Evolutionary conservation across 768 basidiomycete genomes (phyloP).

Genomic region (Amanita subjunquillea): DNA sequence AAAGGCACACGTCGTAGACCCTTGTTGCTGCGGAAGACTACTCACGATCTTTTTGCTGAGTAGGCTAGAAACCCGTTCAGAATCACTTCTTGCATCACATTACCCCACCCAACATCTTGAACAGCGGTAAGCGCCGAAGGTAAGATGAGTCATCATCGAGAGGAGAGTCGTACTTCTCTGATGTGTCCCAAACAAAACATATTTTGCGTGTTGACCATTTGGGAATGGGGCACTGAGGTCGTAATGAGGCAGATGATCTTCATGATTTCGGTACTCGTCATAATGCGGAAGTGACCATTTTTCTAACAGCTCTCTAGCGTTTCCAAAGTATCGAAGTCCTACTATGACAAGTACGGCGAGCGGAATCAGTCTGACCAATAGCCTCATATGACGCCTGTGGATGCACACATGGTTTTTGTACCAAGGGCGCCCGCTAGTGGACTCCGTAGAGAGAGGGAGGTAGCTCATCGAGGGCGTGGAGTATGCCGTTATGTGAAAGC

Average conservation of each 20-base stretch:
- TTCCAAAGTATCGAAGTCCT: background rate
- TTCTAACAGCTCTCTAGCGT: background rate
- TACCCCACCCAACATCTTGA: constrained; percentile 50
- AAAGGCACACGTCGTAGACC: background rate
- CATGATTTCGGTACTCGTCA: background rate
- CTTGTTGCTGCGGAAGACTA: constrained; percentile 1
- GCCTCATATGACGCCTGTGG: background rate
- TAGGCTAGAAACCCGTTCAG: constrained; percentile 41
- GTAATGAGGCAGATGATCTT: background rate
- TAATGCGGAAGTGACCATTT: background rate
- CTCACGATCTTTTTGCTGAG: constrained; percentile 37
- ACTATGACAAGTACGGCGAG: background rate
- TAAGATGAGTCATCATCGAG: background rate
- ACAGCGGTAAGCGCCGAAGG: background rate
- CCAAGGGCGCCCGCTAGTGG: background rate
- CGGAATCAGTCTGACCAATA: background rate
- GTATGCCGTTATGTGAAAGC: background rate
- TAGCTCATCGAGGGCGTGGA: background rate
- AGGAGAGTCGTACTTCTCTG: background rate
- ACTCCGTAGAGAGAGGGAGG: background rate
- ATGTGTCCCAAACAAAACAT: background rate
- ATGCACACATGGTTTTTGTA: background rate
- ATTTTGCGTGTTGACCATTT: constrained; percentile 1
- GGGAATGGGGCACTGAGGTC: background rate
- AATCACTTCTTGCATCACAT: constrained; percentile 48